Conservation (phyloP, 805 yeast genomes). For the Starmera dryadoides region DNA sequence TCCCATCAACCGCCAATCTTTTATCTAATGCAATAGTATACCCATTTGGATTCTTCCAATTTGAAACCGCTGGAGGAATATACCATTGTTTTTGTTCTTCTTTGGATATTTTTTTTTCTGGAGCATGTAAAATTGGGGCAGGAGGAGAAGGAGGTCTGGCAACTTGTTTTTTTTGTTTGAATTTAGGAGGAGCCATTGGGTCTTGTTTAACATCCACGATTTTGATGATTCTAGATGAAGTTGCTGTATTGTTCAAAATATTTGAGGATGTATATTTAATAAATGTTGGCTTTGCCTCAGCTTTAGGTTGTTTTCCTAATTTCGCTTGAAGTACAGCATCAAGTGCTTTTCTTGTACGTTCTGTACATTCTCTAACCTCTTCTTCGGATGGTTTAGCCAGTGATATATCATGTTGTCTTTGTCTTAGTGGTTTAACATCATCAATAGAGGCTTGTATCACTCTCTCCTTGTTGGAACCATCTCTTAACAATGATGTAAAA, state of each 20-base stretch:
- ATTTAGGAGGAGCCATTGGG: constrained; percentile 81
- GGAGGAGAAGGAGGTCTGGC: constrained; percentile 71
- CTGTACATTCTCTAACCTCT: constrained; percentile 37
- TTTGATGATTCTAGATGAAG: constrained; percentile 43
- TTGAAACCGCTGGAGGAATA: constrained; percentile 87
- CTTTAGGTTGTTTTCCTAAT: constrained; percentile 22
- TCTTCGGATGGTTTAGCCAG: constrained; percentile 40
- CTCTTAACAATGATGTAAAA: constrained; percentile 15
- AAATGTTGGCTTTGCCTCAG: constrained; percentile 31
- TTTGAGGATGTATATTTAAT: constrained; percentile 37
- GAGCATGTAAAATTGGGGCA: constrained; percentile 56
- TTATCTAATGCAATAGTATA: constrained; percentile 77
- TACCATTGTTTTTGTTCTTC: constrained; percentile 78
- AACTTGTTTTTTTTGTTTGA: constrained; percentile 59
- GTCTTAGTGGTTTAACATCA: constrained; percentile 58
- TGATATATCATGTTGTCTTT: constrained; percentile 28
- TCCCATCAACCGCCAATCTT: constrained; percentile 48
- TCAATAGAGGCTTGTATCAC: constrained; percentile 37
- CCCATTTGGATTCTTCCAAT: constrained; percentile 94
- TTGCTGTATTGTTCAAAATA: constrained; percentile 22
- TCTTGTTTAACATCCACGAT: constrained; percentile 66
- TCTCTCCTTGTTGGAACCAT: constrained; percentile 11
- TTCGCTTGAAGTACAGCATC: constrained; percentile 39
- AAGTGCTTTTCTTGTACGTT: constrained; percentile 51
- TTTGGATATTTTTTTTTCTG: constrained; percentile 40